These are phyloP conservation scores for Calendula officinalis DNA, from an alignment of 129 eudicot genomes.

Conservation along the genomic window DNA sequence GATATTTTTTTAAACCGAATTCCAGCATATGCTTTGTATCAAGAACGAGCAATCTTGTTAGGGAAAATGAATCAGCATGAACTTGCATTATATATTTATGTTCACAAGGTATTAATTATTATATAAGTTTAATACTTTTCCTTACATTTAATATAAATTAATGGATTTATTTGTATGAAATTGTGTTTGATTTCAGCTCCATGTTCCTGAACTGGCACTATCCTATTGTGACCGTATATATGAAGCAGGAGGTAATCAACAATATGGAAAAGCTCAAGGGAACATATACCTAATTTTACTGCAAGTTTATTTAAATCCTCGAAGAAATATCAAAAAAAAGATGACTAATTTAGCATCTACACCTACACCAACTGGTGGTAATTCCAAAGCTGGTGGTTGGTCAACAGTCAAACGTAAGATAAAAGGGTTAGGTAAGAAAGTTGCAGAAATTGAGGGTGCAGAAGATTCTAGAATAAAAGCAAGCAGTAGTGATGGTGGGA, in stretches of 20 bases:
- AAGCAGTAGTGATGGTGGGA: conserved; percentile 75
- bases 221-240: conserved; percentile 90
- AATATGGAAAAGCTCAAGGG: conserved; percentile 51
- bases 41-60: conserved; percentile 86
- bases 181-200: conserved; percentile 52
- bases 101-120: conserved; percentile 69
- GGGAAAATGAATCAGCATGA: conserved; percentile 98
- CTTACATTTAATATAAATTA: too few species aligned
- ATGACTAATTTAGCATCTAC: conserved; percentile 47
- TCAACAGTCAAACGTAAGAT: conserved; percentile 51
- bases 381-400: conserved; percentile 40
- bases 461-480: conserved; percentile 62
- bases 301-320: conserved; percentile 88
- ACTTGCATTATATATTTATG: conserved; percentile 87
- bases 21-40: conserved; percentile 82
- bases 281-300: conserved; percentile 73
- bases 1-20: conserved; percentile 74
- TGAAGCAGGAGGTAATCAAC: conserved; percentile 67
- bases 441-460: conserved; percentile 84
- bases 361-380: conserved; percentile 2
- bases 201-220: conserved; percentile 91
- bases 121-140: too few species aligned
- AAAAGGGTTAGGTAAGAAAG: conserved; percentile 57
- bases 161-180: neutral
- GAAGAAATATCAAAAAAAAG: conserved; percentile 28